Percentiles rank a stretch among this genome's conserved stretches.
phyloP scores from a whole-genome alignment of 169 alveolate genomes.

The Plasmodium relictum region DNA sequence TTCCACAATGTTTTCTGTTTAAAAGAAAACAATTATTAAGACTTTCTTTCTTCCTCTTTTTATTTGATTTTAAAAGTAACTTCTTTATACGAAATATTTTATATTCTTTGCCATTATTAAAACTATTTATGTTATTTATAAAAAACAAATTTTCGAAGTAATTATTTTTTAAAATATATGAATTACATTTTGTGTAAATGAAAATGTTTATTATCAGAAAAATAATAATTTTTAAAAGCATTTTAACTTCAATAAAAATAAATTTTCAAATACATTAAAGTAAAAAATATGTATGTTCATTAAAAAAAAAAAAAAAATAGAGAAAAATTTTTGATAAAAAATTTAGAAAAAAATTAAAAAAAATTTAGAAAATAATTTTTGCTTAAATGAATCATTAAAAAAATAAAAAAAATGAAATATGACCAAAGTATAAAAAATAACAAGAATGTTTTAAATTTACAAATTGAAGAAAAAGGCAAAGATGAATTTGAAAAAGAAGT shows the following conservation, averaged over 20 bases:
- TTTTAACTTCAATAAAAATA: background rate
- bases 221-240: slow-evolving; percentile 23
- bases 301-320: slow-evolving; percentile 13
- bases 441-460: background rate
- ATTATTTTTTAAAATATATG: slow-evolving; percentile 38
- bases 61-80: background rate
- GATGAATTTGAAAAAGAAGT: background rate
- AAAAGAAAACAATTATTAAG: background rate
- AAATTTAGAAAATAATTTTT: background rate
- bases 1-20: background rate
- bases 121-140: slow-evolving; percentile 5
- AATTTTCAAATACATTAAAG: background rate
- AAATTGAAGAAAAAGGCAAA: background rate
- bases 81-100: background rate
- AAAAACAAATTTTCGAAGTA: slow-evolving; percentile 43
- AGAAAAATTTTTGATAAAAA: background rate
- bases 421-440: background rate
- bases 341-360: background rate
- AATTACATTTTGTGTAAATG: slow-evolving; percentile 45
- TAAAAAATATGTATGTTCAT: slow-evolving; percentile 3
- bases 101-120: background rate
- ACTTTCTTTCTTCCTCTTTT: background rate
- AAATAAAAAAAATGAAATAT: background rate
- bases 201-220: slow-evolving; percentile 2
- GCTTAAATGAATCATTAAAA: background rate